A percentile compares a stretch with the other conserved stretches of the same genome.
These are phyloP conservation scores for Myriosclerotinia scirpicola DNA, from an alignment of 2,329 filamentous ascomycete genomes.

Conservation along the genomic window DNA sequence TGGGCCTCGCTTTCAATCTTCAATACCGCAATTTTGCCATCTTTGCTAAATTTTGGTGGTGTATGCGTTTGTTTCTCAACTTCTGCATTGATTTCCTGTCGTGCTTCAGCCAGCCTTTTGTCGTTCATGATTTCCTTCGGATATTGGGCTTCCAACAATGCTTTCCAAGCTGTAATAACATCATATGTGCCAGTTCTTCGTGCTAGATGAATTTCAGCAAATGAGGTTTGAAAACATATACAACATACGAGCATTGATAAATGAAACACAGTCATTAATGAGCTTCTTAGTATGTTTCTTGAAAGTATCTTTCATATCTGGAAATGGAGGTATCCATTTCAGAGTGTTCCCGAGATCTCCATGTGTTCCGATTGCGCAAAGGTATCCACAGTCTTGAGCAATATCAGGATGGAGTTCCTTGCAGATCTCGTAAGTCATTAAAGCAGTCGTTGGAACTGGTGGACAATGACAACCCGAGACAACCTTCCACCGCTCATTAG, in stretches of 20 bases:
- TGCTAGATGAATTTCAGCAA: conserved; percentile 37
- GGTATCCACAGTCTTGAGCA: conserved; percentile 53
- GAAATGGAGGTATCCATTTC: conserved; percentile 67
- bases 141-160: conserved; percentile 51
- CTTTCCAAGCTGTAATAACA: conserved; percentile 60
- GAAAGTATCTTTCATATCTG: conserved; percentile 61
- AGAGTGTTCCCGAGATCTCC: conserved; percentile 64
- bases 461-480: conserved; percentile 64
- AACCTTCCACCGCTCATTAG: conserved; percentile 41
- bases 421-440: conserved; percentile 66
- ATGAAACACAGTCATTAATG: conserved; percentile 61
- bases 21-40: conserved; percentile 62
- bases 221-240: background rate
- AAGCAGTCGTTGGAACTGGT: conserved; percentile 63
- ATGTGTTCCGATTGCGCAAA: conserved; percentile 64
- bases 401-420: conserved; percentile 54
- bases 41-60: conserved; percentile 62
- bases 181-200: conserved; percentile 61
- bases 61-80: conserved; percentile 61
- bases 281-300: conserved; percentile 61
- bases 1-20: conserved; percentile 60
- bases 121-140: conserved; percentile 55
- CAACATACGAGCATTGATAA: conserved; percentile 57
- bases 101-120: conserved; percentile 51
- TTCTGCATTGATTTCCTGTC: conserved; percentile 59